phyloP scores from a whole-genome alignment of 2,329 filamentous ascomycete species.

The Xylariaceae sp. region DNA sequence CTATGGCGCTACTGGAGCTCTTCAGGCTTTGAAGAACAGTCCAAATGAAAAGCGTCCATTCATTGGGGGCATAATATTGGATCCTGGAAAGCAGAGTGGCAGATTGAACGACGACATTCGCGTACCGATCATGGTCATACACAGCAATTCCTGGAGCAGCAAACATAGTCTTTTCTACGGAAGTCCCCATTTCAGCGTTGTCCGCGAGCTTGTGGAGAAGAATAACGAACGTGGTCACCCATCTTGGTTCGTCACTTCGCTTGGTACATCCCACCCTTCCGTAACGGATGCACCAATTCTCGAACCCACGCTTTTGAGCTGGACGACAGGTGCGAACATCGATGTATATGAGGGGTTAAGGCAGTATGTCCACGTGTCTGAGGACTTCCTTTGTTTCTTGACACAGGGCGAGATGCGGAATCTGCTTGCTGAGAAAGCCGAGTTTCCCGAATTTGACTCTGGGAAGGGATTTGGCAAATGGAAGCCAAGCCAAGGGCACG shows the following conservation, averaged over 20 bases:
- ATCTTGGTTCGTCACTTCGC: constrained; percentile 54
- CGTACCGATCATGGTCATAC: constrained; percentile 59
- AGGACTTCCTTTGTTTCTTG: constrained; percentile 55
- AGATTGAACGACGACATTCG: constrained; percentile 57
- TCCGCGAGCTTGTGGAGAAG: constrained; percentile 52
- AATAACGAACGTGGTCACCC: constrained; percentile 43
- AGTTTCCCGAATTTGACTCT: constrained; percentile 41
- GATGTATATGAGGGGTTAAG: constrained; percentile 53
- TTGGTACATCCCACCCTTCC: constrained; percentile 59
- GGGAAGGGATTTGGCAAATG: constrained; percentile 32
- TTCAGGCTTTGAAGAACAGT: constrained; percentile 56
- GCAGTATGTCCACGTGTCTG: constrained; percentile 59
- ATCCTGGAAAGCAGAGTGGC: constrained; percentile 64
- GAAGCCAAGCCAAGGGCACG: constrained; percentile 33
- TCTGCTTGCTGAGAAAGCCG: constrained; percentile 48
- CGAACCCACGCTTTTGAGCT: constrained; percentile 58
- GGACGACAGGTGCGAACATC: constrained; percentile 61
- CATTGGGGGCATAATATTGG: constrained; percentile 58
- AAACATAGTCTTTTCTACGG: constrained; percentile 58
- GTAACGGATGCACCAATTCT: constrained; percentile 66
- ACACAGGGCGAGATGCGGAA: constrained; percentile 40
- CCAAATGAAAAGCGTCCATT: constrained; percentile 44
- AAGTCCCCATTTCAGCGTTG: constrained; percentile 62
- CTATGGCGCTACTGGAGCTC: constrained; percentile 62
- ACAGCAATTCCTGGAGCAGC: constrained; percentile 64